A percentile compares a stretch with the other conserved stretches of the same genome.
phyloP scores from a whole-genome alignment of 2,329 filamentous ascomycete species.

The Stagonosporopsis cucurbitacearum region DNA sequence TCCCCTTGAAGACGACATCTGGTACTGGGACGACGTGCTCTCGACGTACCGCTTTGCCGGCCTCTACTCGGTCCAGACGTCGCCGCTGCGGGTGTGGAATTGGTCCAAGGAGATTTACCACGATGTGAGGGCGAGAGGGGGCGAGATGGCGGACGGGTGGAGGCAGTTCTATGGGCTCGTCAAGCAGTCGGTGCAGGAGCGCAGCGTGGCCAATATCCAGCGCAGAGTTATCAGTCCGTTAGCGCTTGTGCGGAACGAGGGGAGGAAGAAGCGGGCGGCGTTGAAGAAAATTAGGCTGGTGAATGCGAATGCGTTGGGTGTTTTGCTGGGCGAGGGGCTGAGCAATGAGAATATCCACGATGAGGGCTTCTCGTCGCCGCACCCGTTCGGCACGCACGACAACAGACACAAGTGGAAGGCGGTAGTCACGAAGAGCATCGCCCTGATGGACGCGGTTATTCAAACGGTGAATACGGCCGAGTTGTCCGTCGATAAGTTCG shows the following conservation, averaged over 20 bases:
- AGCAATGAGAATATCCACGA: conserved; percentile 66
- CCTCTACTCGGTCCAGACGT: conserved; percentile 85
- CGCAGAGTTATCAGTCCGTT: conserved; percentile 78
- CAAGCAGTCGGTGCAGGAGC: conserved; percentile 74
- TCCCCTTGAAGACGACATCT: conserved; percentile 82
- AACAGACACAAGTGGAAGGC: conserved; percentile 69
- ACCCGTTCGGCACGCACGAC: conserved; percentile 54
- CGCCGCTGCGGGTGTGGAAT: conserved; percentile 74
- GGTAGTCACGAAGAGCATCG: conserved; percentile 79
- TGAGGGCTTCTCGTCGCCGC: conserved; percentile 56
- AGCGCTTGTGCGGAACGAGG: conserved; percentile 75
- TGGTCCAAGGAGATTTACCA: conserved; percentile 74
- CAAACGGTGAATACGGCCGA: conserved; percentile 72
- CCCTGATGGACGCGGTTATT: conserved; percentile 85
- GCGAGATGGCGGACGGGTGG: conserved; percentile 54
- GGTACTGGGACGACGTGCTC: conserved; percentile 94
- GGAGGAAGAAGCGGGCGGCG: conserved; percentile 73
- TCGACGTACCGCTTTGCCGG: conserved; percentile 78
- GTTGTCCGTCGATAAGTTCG: conserved; percentile 60
- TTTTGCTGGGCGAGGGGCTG: conserved; percentile 85
- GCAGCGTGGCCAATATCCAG: conserved; percentile 73
- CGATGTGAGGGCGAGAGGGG: conserved; percentile 60
- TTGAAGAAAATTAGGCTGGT: conserved; percentile 77
- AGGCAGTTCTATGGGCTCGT: conserved; percentile 80
- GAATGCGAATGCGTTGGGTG: conserved; percentile 84